A percentile compares a stretch with the other conserved stretches of the same genome.
Conservation (phyloP, 441 rosid species). For the Arabidopsis hybrid region DNA sequence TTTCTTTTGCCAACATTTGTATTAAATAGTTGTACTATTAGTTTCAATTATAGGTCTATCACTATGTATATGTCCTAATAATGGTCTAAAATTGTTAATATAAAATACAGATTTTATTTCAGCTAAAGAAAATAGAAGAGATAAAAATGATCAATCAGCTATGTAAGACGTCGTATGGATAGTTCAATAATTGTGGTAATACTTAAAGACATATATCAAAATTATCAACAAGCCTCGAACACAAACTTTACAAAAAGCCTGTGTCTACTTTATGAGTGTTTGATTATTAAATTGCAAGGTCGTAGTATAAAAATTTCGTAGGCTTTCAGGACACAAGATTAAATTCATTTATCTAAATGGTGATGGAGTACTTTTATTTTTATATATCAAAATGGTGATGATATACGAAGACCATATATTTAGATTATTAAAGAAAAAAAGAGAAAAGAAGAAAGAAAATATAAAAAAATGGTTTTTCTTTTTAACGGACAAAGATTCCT, state of each 20-base stretch:
- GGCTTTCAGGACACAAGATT: slow-evolving; percentile 34
- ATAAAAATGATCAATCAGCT: not conserved
- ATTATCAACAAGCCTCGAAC: slow-evolving; percentile 12
- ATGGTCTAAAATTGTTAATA: not conserved
- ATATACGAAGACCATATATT: not conserved
- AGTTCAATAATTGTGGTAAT: not conserved
- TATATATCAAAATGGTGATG: not conserved
- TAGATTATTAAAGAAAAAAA: no score
- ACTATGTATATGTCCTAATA: slow-evolving; percentile 1
- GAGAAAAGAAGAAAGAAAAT: no score
- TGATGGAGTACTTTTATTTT: slow-evolving; percentile 16
- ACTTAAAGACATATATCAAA: not conserved
- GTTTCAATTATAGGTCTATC: slow-evolving; percentile 37
- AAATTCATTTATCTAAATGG: not conserved
- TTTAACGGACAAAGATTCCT: slow-evolving; percentile 75
- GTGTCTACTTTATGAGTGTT: slow-evolving; percentile 31
- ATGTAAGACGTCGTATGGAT: not conserved
- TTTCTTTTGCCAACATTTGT: slow-evolving; percentile 30
- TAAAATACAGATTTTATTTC: not conserved
- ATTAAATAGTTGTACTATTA: slow-evolving; percentile 19
- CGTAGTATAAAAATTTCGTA: slow-evolving; percentile 3
- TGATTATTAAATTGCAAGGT: slow-evolving; percentile 32
- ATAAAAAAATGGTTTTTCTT: slow-evolving; percentile 29
- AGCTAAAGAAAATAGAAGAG: no score
- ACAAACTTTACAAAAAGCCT: slow-evolving; percentile 35